Evolutionary conservation across 371 early-diverging fungal genomes (phyloP).

Genomic region (Mortierella sp.): DNA sequence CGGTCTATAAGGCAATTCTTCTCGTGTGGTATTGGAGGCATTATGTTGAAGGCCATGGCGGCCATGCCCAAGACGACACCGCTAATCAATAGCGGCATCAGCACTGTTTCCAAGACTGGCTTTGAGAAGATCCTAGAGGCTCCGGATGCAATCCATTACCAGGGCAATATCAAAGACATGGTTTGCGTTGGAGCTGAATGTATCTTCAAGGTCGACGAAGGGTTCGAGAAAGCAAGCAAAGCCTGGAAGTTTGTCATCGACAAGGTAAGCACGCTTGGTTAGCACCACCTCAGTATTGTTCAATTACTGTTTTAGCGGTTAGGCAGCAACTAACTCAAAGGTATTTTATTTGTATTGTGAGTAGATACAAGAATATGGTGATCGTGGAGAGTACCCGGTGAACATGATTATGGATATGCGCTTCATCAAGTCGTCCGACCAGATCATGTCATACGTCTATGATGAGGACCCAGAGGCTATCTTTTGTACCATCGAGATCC

Average conservation of each 20-base stretch:
- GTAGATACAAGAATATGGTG: too few species aligned
- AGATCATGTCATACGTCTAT: conserved; percentile 43
- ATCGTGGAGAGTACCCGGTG: neutral
- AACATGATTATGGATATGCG: conserved; percentile 24
- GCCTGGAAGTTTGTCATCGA: neutral
- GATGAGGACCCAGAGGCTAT: conserved; percentile 57
- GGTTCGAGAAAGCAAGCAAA: neutral
- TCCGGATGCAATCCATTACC: neutral
- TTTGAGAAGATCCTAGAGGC: neutral
- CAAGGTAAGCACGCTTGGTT: neutral
- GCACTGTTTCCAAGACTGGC: neutral
- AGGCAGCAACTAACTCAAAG: too few species aligned
- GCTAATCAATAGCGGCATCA: neutral
- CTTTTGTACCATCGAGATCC: conserved; percentile 39
- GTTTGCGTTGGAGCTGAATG: neutral
- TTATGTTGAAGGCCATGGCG: neutral
- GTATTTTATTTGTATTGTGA: too few species aligned
- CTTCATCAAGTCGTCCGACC: conserved; percentile 36
- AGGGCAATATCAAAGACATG: neutral
- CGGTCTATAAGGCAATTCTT: neutral
- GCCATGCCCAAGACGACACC: neutral
- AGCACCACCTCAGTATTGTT: too few species aligned
- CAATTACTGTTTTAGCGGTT: too few species aligned
- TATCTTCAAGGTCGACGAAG: neutral
- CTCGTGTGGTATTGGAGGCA: neutral